Conservation (phyloP, 148 eudicot genomes). For the Cornus kousa region DNA sequence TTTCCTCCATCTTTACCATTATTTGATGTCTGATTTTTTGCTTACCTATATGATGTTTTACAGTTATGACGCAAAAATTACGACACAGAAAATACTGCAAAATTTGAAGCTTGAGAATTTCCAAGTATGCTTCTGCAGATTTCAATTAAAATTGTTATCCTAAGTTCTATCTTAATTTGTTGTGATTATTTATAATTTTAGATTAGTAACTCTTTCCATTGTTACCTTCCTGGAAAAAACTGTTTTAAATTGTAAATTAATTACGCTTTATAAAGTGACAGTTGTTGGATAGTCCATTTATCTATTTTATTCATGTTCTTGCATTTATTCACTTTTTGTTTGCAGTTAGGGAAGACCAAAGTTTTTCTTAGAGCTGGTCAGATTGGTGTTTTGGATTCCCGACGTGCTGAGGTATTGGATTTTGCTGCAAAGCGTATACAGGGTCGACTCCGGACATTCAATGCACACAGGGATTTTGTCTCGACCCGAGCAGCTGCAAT, state of each 20-base stretch:
- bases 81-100: constrained; percentile 70
- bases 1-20: background rate
- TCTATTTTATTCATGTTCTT: background rate
- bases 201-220: background rate
- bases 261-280: background rate
- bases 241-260: background rate
- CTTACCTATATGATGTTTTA: constrained; percentile 5
- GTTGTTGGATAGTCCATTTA: background rate
- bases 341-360: constrained; percentile 88
- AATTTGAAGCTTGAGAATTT: constrained; percentile 80
- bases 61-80: constrained; percentile 82
- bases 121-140: constrained; percentile 54
- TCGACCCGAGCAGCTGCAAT: constrained; percentile 61
- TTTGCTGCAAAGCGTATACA: constrained; percentile 80
- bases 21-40: background rate
- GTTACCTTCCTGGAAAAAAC: background rate
- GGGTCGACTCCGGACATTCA: constrained; percentile 62
- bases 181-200: background rate
- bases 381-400: constrained; percentile 82
- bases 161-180: background rate
- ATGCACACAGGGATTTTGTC: constrained; percentile 66
- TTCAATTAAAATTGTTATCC: background rate
- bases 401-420: constrained; percentile 88
- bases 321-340: constrained; percentile 3
- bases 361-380: constrained; percentile 98